Evolutionary conservation across 2,329 filamentous ascomycete species (phyloP), one percentile per base, ranked within the genome.

Genomic region (Trichoderma pleuroti): DNA sequence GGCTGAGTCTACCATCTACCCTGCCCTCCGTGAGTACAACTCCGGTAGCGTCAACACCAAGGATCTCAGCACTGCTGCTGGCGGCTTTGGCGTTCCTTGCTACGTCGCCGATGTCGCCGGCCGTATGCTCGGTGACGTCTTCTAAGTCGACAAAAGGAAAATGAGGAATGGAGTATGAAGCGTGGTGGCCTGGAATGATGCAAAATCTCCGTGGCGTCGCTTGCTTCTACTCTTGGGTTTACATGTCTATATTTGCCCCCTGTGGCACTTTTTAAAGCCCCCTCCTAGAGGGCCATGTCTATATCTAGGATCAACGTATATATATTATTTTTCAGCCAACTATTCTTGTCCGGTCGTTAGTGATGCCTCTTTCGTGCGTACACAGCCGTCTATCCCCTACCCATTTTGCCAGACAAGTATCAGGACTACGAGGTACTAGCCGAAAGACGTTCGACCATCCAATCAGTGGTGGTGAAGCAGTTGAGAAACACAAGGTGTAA

Each of bases 1-100:
- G 54, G 36, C 21, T 21, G 54, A n/a, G 21, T 60, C 66, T 26
- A 36, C 66, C 14, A 68, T 68, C 56, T 68, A 68, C 66, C 66
- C 66, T 59, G 66, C 66, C 18, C 56, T 68, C 11, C 66, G 66
- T 49, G 66, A 68, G 42, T 68, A 68, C 56, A 68, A 68, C 66
- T 68, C 66, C 7, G 66, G 66, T n/a, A 68, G 56, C 32, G 66
- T 68, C 21, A 16, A 68, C 28, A 10, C 28, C 7, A 3, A 2
- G 10, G 66, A 68, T 21, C 66, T 68, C 56, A 68, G 66, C 12
- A 26, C 21, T 24, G 56, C 66, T 21, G 36, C 66, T n/a, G 56
- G 56, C 10, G 66, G 66, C 39, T 68, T 52, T 16, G 66, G 66
- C 16, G 66, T 61, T 21, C 66, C 66, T 21, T 68, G 66, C 56